Evolutionary conservation across 225 moss, liverwort and hornwort species (phyloP).

Genomic region (Takakia lepidozioides): DNA sequence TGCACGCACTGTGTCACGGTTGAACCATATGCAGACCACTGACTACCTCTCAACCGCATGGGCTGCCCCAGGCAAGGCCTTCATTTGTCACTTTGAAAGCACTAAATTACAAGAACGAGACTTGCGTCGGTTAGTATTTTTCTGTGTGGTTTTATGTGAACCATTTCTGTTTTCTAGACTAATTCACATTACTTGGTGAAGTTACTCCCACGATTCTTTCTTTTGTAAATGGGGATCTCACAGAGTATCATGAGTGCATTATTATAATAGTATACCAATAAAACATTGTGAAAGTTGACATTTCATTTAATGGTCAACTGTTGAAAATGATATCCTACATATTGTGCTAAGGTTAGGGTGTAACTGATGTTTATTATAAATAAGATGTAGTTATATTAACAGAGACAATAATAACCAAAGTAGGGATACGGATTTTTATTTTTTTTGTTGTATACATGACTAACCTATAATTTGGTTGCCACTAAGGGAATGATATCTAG

Average conservation of each 20-base stretch:
- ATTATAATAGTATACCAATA: not conserved
- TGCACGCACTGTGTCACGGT: slow-evolving; percentile 66
- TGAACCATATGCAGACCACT: slow-evolving; percentile 71
- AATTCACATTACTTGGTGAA: not conserved
- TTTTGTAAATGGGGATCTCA: not conserved
- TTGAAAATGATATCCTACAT: too few relatives aligned
- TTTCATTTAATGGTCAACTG: not conserved
- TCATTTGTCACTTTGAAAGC: slow-evolving; percentile 47
- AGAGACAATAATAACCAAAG: slow-evolving; percentile 7
- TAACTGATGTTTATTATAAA: not conserved
- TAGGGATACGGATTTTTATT: too few relatives aligned
- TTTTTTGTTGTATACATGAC: too few relatives aligned
- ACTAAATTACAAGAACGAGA: slow-evolving; percentile 34
- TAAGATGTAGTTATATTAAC: not conserved
- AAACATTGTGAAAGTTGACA: not conserved
- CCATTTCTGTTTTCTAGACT: not conserved
- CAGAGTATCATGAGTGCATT: not conserved
- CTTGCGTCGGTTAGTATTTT: slow-evolving; percentile 16
- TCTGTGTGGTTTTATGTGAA: too few relatives aligned
- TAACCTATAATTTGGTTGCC: too few relatives aligned
- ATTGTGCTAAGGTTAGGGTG: too few relatives aligned
- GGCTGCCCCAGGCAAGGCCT: slow-evolving; percentile 68
- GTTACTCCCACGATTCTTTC: not conserved
- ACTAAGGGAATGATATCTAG: not conserved
- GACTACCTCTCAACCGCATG: slow-evolving; percentile 67